phyloP scores from a whole-genome alignment of 225 moss, liverwort and hornwort species.

The Bryum argenteum region DNA sequence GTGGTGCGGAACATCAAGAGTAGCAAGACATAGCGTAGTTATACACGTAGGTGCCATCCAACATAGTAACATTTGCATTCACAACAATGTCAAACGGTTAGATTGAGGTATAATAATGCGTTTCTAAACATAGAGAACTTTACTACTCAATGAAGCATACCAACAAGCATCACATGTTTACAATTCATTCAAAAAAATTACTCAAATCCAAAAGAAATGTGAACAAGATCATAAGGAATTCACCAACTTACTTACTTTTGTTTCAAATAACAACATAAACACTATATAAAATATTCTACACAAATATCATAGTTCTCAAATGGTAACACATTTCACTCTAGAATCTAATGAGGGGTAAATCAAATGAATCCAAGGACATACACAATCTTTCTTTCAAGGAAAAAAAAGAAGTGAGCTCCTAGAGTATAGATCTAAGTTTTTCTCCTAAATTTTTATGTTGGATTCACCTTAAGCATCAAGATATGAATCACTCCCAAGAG shows the following conservation, averaged over 20 bases:
- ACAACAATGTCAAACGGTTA: slow-evolving; percentile 47
- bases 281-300: rapidly evolving
- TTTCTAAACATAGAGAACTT: neutral
- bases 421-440: too few relatives aligned
- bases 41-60: slow-evolving; percentile 46
- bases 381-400: neutral
- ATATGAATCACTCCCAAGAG: too few relatives aligned
- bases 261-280: neutral
- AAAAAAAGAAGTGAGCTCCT: too few relatives aligned
- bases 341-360: neutral
- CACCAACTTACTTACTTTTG: neutral
- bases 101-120: neutral
- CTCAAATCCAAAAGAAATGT: neutral
- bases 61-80: slow-evolving; percentile 40
- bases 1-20: slow-evolving; percentile 42
- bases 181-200: neutral
- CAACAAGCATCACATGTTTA: neutral
- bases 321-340: rapidly evolving
- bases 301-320: neutral
- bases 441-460: too few relatives aligned
- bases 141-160: rapidly evolving
- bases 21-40: slow-evolving; percentile 41
- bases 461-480: too few relatives aligned
- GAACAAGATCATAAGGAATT: neutral
- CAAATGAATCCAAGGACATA: rapidly evolving